Conservation (phyloP, 2,329 filamentous ascomycete genomes). For the Alternaria brassicicola region DNA sequence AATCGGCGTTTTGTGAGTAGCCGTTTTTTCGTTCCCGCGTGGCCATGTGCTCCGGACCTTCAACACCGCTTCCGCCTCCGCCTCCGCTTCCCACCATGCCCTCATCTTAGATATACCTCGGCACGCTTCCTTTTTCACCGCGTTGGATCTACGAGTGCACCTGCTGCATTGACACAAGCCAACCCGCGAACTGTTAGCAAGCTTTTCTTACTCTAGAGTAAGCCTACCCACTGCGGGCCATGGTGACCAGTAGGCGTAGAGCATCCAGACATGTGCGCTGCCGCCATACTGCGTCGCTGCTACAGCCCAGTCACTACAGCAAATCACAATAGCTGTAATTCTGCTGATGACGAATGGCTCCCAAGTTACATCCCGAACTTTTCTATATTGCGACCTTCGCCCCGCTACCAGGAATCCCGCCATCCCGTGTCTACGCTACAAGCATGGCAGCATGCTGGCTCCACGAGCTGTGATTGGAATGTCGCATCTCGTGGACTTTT, state of each 20-base stretch:
- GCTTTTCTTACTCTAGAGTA: constrained; percentile 5
- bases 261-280: constrained; percentile 11
- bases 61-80: neutral
- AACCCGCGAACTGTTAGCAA: neutral
- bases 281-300: neutral
- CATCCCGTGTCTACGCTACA: constrained; percentile 10
- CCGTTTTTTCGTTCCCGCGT: too few species aligned
- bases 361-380: neutral
- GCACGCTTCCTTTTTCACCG: constrained; percentile 48
- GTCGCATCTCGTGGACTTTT: neutral
- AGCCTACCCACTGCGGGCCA: neutral
- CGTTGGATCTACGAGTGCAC: constrained; percentile 39
- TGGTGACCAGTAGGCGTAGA: constrained; percentile 9
- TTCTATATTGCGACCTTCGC: constrained; percentile 4
- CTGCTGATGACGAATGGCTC: constrained; percentile 13
- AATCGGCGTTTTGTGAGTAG: too few species aligned
- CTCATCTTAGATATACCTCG: constrained; percentile 5
- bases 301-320: neutral
- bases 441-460: constrained; percentile 24
- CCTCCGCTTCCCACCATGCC: neutral
- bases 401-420: neutral
- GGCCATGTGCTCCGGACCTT: neutral
- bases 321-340: constrained; percentile 10
- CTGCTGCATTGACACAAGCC: constrained; percentile 11
- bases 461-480: constrained; percentile 28